These are phyloP conservation scores for Cyamopsis tetragonoloba DNA, from an alignment of 306 rosid species.

Conservation along the genomic window DNA sequence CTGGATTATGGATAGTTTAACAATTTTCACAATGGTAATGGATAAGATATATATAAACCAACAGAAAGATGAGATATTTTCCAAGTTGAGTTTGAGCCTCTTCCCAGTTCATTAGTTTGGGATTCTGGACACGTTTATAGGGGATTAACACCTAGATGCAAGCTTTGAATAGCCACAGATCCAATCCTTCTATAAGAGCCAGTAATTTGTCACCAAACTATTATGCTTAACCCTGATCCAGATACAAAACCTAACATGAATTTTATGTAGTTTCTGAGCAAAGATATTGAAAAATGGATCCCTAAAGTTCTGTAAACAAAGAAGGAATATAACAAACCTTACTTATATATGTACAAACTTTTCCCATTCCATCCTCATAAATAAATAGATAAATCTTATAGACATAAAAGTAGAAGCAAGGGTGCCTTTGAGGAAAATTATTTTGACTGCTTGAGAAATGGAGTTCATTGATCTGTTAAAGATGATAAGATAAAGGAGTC, in stretches of 20 bases:
- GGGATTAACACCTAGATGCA: background rate
- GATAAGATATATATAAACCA: background rate
- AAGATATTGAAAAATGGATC: slow-evolving; percentile 2
- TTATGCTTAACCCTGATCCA: slow-evolving; percentile 11
- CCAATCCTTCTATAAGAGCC: background rate
- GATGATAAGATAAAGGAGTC: slow-evolving; percentile 18
- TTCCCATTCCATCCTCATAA: slow-evolving; percentile 12
- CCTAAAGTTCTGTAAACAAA: background rate
- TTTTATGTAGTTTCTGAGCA: background rate
- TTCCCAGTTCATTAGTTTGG: background rate
- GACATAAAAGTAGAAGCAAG: slow-evolving; percentile 5
- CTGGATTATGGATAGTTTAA: background rate
- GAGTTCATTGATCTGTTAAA: background rate
- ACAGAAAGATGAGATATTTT: background rate
- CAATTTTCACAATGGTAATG: background rate
- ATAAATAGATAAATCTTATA: background rate
- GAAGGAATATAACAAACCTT: slow-evolving; percentile 1
- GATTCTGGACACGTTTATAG: background rate
- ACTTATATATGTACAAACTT: background rate
- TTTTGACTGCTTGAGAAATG: slow-evolving; percentile 2
- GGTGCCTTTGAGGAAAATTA: background rate
- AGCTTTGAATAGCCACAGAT: background rate
- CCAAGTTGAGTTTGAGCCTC: background rate
- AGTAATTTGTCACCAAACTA: background rate
- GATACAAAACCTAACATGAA: background rate